Evolutionary conservation across 371 early-diverging fungal genomes (phyloP).

Genomic region (Syncephalastrum racemosum): DNA sequence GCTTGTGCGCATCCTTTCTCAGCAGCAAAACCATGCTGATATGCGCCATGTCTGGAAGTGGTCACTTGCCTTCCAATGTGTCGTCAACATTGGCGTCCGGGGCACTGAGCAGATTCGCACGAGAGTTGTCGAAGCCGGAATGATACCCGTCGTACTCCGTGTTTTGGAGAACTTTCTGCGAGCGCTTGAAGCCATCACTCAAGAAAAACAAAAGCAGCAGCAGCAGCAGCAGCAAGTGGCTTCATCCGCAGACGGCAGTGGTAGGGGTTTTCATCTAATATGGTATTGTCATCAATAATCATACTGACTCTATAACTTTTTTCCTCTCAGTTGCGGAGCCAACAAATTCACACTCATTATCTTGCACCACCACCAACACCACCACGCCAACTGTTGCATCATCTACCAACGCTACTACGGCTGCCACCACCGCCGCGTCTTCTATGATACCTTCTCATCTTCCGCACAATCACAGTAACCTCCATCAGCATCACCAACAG

Average conservation of each 20-base stretch:
- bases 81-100: constrained; percentile 87
- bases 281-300: no score
- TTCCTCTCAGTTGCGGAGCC: no score
- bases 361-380: no score
- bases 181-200: constrained; percentile 56
- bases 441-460: not conserved
- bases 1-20: constrained; percentile 72
- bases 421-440: not conserved
- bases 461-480: constrained; percentile 4
- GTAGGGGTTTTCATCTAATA: no score
- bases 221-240: no score
- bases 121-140: constrained; percentile 83
- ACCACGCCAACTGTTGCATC: constrained; percentile 1
- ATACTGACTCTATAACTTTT: no score
- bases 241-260: no score
- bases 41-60: constrained; percentile 74
- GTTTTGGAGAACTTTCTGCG: constrained; percentile 72
- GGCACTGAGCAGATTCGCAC: constrained; percentile 81
- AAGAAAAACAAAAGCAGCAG: constrained; percentile 32
- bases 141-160: constrained; percentile 75
- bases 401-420: not conserved
- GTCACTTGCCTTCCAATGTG: constrained; percentile 82
- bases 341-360: no score
- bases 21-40: constrained; percentile 64
- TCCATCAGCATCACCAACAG: not conserved